A percentile compares a stretch with the other conserved stretches of the same genome.
Conservation (phyloP, 2,329 filamentous ascomycete genomes). For the Trichoderma sp. region DNA sequence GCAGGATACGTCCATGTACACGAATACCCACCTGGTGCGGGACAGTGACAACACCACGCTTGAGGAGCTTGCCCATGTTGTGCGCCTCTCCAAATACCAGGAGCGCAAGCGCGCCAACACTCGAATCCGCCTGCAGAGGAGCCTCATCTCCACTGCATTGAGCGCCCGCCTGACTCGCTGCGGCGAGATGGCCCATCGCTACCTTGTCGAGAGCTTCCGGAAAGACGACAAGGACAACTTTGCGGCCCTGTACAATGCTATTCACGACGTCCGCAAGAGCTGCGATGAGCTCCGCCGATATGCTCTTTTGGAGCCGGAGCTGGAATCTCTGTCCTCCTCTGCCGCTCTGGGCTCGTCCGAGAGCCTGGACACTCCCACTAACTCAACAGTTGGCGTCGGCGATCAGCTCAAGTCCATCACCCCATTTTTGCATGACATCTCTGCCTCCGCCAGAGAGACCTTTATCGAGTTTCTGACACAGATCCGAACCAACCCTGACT, state of each 20-base stretch:
- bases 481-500: slow-evolving; percentile 83
- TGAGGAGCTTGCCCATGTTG: slow-evolving; percentile 75
- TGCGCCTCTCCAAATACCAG: slow-evolving; percentile 77
- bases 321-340: slow-evolving; percentile 57
- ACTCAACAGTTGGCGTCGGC: slow-evolving; percentile 42
- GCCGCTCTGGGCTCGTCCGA: slow-evolving; percentile 48
- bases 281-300: slow-evolving; percentile 72
- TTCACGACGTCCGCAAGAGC: slow-evolving; percentile 77
- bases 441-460: slow-evolving; percentile 70
- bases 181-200: slow-evolving; percentile 72
- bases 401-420: slow-evolving; percentile 43
- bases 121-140: slow-evolving; percentile 71
- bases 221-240: slow-evolving; percentile 79
- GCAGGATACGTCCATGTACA: slow-evolving; percentile 66
- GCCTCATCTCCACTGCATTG: slow-evolving; percentile 72
- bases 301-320: slow-evolving; percentile 70
- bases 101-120: slow-evolving; percentile 76
- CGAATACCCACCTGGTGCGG: slow-evolving; percentile 60
- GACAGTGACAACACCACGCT: slow-evolving; percentile 69
- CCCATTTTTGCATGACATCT: slow-evolving; percentile 72
- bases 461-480: slow-evolving; percentile 79
- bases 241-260: slow-evolving; percentile 71
- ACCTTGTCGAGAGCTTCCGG: slow-evolving; percentile 75
- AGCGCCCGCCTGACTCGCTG: slow-evolving; percentile 74
- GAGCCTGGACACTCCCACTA: slow-evolving; percentile 50